Evolutionary conservation across 495 filamentous ascomycete genomes (phyloP).

Genomic region (Thermochaetoides thermophila): DNA sequence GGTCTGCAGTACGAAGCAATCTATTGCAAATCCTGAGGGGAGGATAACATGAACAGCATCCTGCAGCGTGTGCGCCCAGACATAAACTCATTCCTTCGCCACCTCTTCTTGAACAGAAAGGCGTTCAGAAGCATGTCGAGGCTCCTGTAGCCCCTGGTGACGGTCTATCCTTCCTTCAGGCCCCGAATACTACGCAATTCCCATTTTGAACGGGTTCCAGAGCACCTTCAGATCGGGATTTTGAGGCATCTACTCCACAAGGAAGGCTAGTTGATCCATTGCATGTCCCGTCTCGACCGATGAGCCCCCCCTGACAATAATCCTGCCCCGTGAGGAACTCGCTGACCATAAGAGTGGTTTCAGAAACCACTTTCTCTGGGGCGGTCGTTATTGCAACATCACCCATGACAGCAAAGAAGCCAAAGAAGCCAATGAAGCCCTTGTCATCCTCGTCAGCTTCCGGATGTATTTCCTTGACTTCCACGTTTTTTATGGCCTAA

Average conservation of each 20-base stretch:
- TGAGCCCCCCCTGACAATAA: conserved; percentile 6
- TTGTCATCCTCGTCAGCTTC: conserved; percentile 22
- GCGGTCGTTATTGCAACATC: conserved; percentile 13
- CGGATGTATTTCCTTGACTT: conserved; percentile 16
- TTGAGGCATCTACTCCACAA: conserved; percentile 17
- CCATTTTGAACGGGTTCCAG: conserved; percentile 18
- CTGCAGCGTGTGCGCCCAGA: conserved; percentile 15
- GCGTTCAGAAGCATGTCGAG: too few species aligned
- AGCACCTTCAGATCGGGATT: conserved; percentile 15
- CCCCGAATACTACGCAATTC: conserved; percentile 3
- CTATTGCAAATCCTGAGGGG: conserved; percentile 12
- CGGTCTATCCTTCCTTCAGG: background rate
- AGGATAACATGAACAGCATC: conserved; percentile 22
- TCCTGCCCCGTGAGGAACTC: conserved; percentile 8
- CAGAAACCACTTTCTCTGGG: conserved; percentile 19
- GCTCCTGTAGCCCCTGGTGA: conserved; percentile 1
- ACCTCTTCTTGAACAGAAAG: too few species aligned
- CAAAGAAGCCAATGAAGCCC: conserved; percentile 10
- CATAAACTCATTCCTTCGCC: too few species aligned
- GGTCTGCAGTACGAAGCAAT: background rate
- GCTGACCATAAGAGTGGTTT: conserved; percentile 9
- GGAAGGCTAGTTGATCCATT: conserved; percentile 17
- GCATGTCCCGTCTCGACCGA: conserved; percentile 26
- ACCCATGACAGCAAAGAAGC: conserved; percentile 10
- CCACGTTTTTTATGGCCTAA: conserved; percentile 28